These are phyloP conservation scores for Cladosporium phlei DNA, from an alignment of 2,329 filamentous ascomycete species.

Conservation along the genomic window DNA sequence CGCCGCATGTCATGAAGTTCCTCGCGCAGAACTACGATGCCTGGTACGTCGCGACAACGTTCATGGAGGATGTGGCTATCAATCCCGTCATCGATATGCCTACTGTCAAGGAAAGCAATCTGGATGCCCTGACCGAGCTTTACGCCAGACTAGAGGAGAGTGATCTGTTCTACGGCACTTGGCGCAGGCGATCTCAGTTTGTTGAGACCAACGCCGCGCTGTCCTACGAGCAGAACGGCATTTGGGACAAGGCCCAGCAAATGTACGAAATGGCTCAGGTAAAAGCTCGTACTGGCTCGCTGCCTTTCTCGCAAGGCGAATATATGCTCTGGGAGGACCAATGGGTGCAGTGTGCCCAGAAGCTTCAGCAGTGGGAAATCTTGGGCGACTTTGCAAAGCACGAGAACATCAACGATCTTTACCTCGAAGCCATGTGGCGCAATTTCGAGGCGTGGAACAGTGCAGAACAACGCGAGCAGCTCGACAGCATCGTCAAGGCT, in stretches of 20 bases:
- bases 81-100: constrained; percentile 79
- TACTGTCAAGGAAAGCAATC: constrained; percentile 82
- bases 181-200: constrained; percentile 90
- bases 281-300: constrained; percentile 90
- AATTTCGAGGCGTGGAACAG: constrained; percentile 93
- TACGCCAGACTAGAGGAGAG: constrained; percentile 90
- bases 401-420: constrained; percentile 94
- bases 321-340: constrained; percentile 99
- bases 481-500: constrained; percentile 91
- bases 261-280: constrained; percentile 96
- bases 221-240: constrained; percentile 96
- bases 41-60: constrained; percentile 91
- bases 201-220: constrained; percentile 95
- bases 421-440: constrained; percentile 92
- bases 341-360: constrained; percentile 95
- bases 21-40: constrained; percentile 89
- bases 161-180: constrained; percentile 95
- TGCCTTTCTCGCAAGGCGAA: constrained; percentile 92
- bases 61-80: constrained; percentile 84
- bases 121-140: constrained; percentile 91
- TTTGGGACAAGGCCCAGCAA: constrained; percentile 98
- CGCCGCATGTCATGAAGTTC: constrained; percentile 93
- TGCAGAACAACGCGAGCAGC: constrained; percentile 76
- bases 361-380: constrained; percentile 98
- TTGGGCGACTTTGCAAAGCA: constrained; percentile 97